Base-by-base conservation (phyloP, 2,329 filamentous ascomycete species). In the Hymenoscyphus occultus region DNA sequence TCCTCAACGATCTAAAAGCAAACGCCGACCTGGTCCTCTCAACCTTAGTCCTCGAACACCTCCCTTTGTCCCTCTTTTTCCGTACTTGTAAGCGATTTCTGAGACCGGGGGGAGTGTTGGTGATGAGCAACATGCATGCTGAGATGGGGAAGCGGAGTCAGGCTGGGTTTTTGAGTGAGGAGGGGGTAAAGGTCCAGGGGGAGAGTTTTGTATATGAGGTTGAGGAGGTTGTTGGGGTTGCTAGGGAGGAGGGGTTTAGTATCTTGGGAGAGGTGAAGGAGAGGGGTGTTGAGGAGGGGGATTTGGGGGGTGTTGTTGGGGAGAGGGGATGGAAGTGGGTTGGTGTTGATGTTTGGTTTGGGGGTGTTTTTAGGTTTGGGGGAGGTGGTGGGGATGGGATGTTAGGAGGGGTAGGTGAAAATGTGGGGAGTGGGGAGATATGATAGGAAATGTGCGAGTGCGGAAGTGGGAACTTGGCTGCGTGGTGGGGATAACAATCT, bases 41-140 rank as follows among this genome's bases (percentile, higher is more conserved):
- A 1, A 90, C 87, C 0, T 79, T 90, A 0, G 87, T 90, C 9
- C 75, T 89, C 10, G 87, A 90, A 72, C 87, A 90, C 74, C 77
- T 90, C 3, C 83, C 86, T 0, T 71, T 87, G 0, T 5, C 68
- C 0, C 68, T 74, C 0, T 84, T 80, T 71, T 89, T 90, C 74
- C 61, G 69, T 2, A 80, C 81, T 0, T 78, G 81, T 0, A 70
- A 77, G 0, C 68, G 71, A 12, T 74, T 84, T 0, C 74, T 89
- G 16, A 75, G 79, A 5, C 70, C 69, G 2, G 80, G 80, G 0
- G 86, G 83, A 0, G 75, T 81, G 59, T 76, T 87, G 5, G 76
- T 89, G 10, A 71, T 90, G n/a, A 89, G 86, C 0, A 90, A 89
- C 71, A 90, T 90, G 87, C 87, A 90, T 73, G 75, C 80, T 1